These are phyloP conservation scores for Fusarium sp. DNA, from an alignment of 2,329 filamentous ascomycete genomes.

Conservation along the genomic window DNA sequence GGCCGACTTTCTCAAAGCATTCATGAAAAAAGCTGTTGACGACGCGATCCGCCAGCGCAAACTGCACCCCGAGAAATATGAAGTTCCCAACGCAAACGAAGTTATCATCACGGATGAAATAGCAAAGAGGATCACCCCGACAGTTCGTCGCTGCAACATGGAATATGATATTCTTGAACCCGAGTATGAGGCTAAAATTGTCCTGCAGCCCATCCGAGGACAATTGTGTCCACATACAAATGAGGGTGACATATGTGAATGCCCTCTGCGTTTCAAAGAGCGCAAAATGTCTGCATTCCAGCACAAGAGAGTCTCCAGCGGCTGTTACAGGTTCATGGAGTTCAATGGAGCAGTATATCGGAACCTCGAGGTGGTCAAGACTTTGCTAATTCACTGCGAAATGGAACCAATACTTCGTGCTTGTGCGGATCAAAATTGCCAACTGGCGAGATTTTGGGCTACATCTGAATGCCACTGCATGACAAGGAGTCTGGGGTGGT, in stretches of 20 bases:
- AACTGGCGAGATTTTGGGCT: conserved; percentile 3
- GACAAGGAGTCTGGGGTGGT: background rate
- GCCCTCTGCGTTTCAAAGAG: conserved; percentile 2
- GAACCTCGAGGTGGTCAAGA: conserved; percentile 18
- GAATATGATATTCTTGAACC: fast-evolving
- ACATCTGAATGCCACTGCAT: background rate
- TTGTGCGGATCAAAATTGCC: background rate
- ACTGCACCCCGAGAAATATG: background rate
- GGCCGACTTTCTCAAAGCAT: background rate
- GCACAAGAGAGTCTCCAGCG: background rate
- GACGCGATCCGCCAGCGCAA: background rate
- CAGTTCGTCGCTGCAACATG: background rate
- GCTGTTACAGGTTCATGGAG: background rate
- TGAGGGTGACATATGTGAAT: background rate
- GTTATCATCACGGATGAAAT: conserved; percentile 8
- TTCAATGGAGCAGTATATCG: background rate
- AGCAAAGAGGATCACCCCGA: background rate
- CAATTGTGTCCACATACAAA: background rate
- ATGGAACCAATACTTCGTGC: conserved; percentile 8
- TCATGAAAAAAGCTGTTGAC: background rate
- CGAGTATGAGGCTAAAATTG: fast-evolving
- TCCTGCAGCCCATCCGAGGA: background rate
- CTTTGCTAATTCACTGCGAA: conserved; percentile 6
- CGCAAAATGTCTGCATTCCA: conserved; percentile 21
- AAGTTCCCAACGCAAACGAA: background rate